Evolutionary conservation across 768 basidiomycete species (phyloP).

Genomic region (Mycena pura): DNA sequence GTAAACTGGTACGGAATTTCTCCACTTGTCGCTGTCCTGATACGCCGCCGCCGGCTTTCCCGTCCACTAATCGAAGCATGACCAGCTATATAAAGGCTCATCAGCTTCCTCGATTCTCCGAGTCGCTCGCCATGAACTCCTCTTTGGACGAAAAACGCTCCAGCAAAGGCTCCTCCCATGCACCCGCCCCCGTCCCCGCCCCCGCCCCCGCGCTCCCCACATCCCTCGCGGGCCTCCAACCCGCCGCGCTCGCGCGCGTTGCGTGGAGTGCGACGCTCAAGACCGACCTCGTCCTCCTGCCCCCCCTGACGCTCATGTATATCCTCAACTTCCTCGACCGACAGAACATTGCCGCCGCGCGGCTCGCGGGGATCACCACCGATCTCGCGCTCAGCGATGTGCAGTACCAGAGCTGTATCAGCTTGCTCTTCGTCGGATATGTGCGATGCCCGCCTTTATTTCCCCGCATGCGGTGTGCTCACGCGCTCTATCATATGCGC

Average conservation of each 20-base stretch:
- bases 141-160: slow-evolving; percentile 5
- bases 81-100: no score
- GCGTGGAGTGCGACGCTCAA: slow-evolving; percentile 19
- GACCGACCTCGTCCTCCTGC: slow-evolving; percentile 19
- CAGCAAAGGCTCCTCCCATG: not conserved
- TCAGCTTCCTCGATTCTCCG: no score
- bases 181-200: not conserved
- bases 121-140: not conserved
- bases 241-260: slow-evolving; percentile 4
- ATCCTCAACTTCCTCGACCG: slow-evolving; percentile 27
- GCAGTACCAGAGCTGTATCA: slow-evolving; percentile 24
- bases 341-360: slow-evolving; percentile 24
- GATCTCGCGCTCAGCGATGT: slow-evolving; percentile 17
- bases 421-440: slow-evolving; percentile 21
- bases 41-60: no score
- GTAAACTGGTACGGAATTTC: no score
- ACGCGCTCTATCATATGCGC: no score
- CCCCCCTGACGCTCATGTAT: slow-evolving; percentile 20
- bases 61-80: no score
- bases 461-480: not conserved
- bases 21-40: no score
- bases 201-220: not conserved
- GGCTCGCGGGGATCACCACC: slow-evolving; percentile 11
- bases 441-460: not conserved
- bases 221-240: slow-evolving; percentile 13